phyloP scores from a whole-genome alignment of 164 flowering plant genomes.

The Sextonia rubra region DNA sequence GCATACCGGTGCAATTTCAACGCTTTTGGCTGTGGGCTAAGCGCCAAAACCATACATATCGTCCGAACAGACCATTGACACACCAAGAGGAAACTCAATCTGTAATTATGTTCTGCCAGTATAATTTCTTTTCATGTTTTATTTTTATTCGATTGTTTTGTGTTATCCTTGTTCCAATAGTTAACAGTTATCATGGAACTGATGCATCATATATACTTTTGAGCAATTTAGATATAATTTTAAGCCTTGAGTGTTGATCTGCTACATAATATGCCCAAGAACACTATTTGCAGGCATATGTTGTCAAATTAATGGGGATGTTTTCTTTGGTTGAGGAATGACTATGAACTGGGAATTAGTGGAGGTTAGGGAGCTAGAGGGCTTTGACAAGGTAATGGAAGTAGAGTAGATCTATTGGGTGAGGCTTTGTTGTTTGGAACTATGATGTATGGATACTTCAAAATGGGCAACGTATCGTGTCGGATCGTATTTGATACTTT shows the following conservation, averaged over 20 bases:
- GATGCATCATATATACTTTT: too few relatives aligned
- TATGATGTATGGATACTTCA: too few relatives aligned
- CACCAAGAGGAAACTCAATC: conserved; percentile 78
- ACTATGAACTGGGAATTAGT: too few relatives aligned
- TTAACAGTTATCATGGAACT: background rate
- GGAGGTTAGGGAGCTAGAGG: too few relatives aligned
- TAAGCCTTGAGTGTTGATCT: background rate
- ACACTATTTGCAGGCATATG: background rate
- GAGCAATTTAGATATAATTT: background rate
- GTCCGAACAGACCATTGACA: conserved; percentile 85
- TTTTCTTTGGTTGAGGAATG: too few relatives aligned
- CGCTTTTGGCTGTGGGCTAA: conserved; percentile 97
- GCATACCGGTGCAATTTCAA: conserved; percentile 78
- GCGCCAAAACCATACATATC: conserved; percentile 90
- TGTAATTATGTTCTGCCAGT: conserved; percentile 31
- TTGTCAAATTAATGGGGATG: background rate
- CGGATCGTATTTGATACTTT: too few relatives aligned
- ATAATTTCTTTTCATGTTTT: background rate
- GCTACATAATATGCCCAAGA: background rate
- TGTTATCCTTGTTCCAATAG: background rate
- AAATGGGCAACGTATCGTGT: too few relatives aligned
- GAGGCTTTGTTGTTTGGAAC: too few relatives aligned
- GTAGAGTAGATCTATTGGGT: too few relatives aligned
- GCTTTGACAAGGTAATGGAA: too few relatives aligned
- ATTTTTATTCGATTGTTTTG: background rate